Evolutionary conservation across 78 protist species (phyloP).

Genomic region (Dictyostelium discoideum): DNA sequence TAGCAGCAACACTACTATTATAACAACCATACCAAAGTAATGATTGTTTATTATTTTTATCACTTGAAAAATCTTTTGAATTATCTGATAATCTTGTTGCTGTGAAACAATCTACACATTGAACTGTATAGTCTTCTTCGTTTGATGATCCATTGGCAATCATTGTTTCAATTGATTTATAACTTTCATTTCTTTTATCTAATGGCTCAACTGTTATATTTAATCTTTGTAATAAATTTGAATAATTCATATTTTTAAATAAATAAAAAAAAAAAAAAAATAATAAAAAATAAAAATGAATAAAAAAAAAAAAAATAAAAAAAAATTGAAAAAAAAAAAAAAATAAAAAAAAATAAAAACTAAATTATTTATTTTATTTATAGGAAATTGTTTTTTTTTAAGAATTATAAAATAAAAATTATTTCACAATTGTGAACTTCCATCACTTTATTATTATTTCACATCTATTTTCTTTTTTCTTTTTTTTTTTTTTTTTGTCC

Average conservation of each 20-base stretch:
- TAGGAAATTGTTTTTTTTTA: not conserved
- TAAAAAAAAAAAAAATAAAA: not conserved
- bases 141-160: not conserved
- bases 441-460: too few relatives aligned
- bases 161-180: not conserved
- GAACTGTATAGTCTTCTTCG: not conserved
- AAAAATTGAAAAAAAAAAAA: not conserved
- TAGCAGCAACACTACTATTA: slow-evolving; percentile 42
- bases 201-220: not conserved
- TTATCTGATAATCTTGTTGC: slow-evolving; percentile 16
- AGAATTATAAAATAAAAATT: not conserved
- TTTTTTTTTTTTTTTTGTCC: too few relatives aligned
- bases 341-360: not conserved
- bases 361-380: too few relatives aligned
- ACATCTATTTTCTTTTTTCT: too few relatives aligned
- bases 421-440: too few relatives aligned
- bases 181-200: not conserved
- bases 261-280: not conserved
- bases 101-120: slow-evolving; percentile 46
- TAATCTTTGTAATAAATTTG: not conserved
- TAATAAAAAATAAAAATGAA: not conserved
- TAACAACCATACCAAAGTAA: slow-evolving; percentile 64
- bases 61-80: not conserved
- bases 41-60: not conserved
- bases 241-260: not conserved